Evolutionary conservation across 345 rosid species (phyloP), one percentile per base, ranked within the genome.

Genomic region (Trapa incisa): DNA sequence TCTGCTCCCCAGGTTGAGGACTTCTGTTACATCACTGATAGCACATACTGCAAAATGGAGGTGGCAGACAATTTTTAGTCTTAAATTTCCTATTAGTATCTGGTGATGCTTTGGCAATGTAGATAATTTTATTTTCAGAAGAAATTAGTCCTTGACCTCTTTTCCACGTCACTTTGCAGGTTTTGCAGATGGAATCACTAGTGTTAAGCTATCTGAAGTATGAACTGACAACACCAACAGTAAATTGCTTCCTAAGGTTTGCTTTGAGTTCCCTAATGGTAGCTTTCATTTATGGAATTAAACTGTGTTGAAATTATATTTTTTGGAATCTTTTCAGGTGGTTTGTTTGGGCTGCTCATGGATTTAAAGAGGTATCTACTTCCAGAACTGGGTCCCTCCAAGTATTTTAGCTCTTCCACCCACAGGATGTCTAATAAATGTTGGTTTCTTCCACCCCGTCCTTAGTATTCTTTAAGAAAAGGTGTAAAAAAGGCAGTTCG

Each of bases 1-100:
- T 83, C 87, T 68, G 89, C 89, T 17, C 97, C 98, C 3, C 94
- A 83, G 68, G 96, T 87, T 71, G 96, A 91, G 67, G 94, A 87
- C 70, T 93, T 93, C 71, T 90, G 97, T 73, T 93, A 84, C 83
- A 91, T 91, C 39, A 91, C 99, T 33, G 99, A 93, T 68, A 88
- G 87, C 78, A 91, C 97, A 2, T 91, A 93, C 79, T 87, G 75
- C 77, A 90, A 84, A 73, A 85, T 83, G 47, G 97, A 90, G 96
- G 96, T 88, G 76, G 68, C 43, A 9, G 39, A n/a, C 61, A 50
- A 50, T 35, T 33, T 67, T 56, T 45, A 54, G 17, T 52, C 60
- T 54, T 14, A 42, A 22, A 37, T 47, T 36, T 41, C 53, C 54
- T 65, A 57, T 54, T 15, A 64, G 32, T 43, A 42, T 17, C 11